These are phyloP conservation scores for Chlorella sp. DNA, from an alignment of 139 green algal species.

Conservation along the genomic window DNA sequence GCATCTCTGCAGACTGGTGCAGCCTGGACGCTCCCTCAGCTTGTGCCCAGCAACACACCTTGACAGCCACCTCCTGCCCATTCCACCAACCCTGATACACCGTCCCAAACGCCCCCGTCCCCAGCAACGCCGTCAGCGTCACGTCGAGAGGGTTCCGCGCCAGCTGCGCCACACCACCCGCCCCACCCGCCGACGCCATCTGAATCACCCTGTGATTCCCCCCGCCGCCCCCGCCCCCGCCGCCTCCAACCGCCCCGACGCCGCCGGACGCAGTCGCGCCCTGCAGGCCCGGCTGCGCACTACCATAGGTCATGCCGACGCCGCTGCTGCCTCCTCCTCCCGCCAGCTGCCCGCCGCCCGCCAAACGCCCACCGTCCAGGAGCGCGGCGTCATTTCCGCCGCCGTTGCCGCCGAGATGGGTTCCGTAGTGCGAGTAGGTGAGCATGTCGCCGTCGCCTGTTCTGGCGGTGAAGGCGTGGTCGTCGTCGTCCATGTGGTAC, in stretches of 20 bases:
- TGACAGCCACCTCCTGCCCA: neutral
- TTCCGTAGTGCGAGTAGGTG: too few relatives aligned
- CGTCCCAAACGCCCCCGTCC: neutral
- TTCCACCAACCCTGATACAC: neutral
- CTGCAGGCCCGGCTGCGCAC: neutral
- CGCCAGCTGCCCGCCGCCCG: too few relatives aligned
- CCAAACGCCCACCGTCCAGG: too few relatives aligned
- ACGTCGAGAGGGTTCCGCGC: neutral
- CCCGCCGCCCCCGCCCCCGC: too few relatives aligned
- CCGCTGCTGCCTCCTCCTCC: too few relatives aligned
- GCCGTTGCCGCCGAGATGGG: too few relatives aligned
- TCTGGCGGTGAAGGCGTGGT: too few relatives aligned
- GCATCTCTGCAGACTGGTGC: neutral
- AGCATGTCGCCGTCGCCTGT: too few relatives aligned
- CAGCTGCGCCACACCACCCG: neutral
- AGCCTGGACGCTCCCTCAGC: neutral
- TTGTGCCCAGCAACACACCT: neutral
- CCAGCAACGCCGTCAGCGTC: neutral
- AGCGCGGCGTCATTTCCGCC: too few relatives aligned
- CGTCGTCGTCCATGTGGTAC: too few relatives aligned
- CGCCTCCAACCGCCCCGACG: neutral
- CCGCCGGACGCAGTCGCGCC: neutral
- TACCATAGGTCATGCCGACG: too few relatives aligned
- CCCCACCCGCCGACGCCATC: neutral
- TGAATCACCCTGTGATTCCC: neutral